Base-by-base conservation (phyloP, 805 yeast genomes). In the Lipomyces sp. region DNA sequence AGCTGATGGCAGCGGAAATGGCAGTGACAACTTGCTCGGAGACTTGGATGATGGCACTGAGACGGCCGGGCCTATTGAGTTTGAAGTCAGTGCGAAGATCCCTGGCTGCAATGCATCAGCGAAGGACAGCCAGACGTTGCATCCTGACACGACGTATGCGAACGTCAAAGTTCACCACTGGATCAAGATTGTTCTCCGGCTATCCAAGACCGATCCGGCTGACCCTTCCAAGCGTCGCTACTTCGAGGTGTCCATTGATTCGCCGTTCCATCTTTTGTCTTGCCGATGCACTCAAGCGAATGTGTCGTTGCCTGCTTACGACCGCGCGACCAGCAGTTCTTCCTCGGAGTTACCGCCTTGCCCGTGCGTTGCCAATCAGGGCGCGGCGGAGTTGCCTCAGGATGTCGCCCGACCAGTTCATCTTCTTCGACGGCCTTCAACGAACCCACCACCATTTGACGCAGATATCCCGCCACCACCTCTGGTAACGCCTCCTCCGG, bases 121-220 rank as follows among this genome's bases (percentile, higher is more conserved):
- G 4, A 41, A 45, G 32, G 57, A 50, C 24, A 42, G 36, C 23
- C 58, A 36, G 28, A 45, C 34, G 13, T 55, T 73, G 43, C 96
- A 88, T 62, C 96, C 98, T 1, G 95, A 93, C 67, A 86, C 96
- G 0, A 80, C 86, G 2, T 83, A 77, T 60, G 79, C 77, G 22
- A 82, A 81, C 60, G 88, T 93, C 55, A 90, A 88, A 69, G 77
- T 93, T 5, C 91, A 86, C 62, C 99, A 93, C 69, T 93, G 98
- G 97, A 82, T 93, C 62, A 93, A 93, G 69, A 77, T 93, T 14
- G 84, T 95, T 57, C 70, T 93, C 45, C 72, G 98, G 45, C 73
- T 93, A 35, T 86, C 95, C 4, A 79, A 77, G 58, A 64, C 74
- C n/a, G 82, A 84, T 39, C 75, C 77, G 41, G 76, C 58, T 13